These are phyloP conservation scores for Verticillium albo-atrum DNA, from an alignment of 2,329 filamentous ascomycete genomes.

Conservation along the genomic window DNA sequence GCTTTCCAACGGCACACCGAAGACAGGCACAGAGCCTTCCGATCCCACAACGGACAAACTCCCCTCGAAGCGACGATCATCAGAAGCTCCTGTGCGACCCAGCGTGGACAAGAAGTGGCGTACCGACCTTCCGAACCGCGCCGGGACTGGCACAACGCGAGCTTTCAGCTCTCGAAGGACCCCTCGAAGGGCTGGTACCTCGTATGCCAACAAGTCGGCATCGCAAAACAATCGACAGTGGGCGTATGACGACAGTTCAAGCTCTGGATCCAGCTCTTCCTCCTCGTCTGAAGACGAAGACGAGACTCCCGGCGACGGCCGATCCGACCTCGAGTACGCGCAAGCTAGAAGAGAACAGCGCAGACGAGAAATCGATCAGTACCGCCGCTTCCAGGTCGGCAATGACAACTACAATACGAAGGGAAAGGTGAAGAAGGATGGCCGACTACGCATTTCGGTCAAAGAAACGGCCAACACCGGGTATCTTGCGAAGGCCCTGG, in stretches of 20 bases:
- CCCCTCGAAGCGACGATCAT: neutral
- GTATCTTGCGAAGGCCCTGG: slow-evolving; percentile 70
- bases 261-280: slow-evolving; percentile 16
- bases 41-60: neutral
- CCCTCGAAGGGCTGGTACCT: slow-evolving; percentile 19
- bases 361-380: slow-evolving; percentile 23
- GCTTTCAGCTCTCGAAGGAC: slow-evolving; percentile 10
- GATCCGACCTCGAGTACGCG: neutral
- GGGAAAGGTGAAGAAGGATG: slow-evolving; percentile 64
- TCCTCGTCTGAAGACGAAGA: slow-evolving; percentile 15
- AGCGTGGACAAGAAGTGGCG: slow-evolving; percentile 13
- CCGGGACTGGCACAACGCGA: neutral
- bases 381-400: slow-evolving; percentile 52
- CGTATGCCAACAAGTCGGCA: slow-evolving; percentile 21
- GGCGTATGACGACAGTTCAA: neutral
- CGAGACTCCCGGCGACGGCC: slow-evolving; percentile 1
- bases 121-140: slow-evolving; percentile 14
- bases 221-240: slow-evolving; percentile 14
- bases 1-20: neutral
- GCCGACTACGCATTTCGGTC: slow-evolving; percentile 66
- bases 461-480: slow-evolving; percentile 66
- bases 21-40: neutral
- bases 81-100: slow-evolving; percentile 9
- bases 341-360: slow-evolving; percentile 4
- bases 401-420: slow-evolving; percentile 63